A percentile compares a stretch with the other conserved stretches of the same genome.
Conservation (phyloP, 2,329 filamentous ascomycete species). For the Talaromyces pinophilus region DNA sequence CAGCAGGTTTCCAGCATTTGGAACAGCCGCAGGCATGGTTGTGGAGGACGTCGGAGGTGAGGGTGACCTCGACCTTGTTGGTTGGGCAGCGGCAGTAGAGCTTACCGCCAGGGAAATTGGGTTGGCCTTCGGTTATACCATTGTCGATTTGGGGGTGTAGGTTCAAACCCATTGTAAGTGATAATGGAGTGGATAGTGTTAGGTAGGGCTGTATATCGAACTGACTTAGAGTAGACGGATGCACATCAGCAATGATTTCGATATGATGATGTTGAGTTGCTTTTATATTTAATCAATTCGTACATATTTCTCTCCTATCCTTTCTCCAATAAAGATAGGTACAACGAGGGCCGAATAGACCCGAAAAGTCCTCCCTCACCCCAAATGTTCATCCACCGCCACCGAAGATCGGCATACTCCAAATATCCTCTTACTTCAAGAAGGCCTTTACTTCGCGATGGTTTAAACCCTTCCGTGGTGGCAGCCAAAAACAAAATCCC, state of each 20-base stretch:
- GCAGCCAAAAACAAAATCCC: neutral
- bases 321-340: neutral
- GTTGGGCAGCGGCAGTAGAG: constrained; percentile 62
- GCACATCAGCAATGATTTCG: neutral
- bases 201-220: neutral
- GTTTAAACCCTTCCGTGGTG: neutral
- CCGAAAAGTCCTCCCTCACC: neutral
- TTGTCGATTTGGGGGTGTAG: constrained; percentile 66
- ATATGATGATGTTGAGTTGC: neutral
- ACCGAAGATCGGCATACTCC: neutral
- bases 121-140: constrained; percentile 58
- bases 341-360: neutral
- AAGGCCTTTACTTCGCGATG: neutral
- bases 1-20: constrained; percentile 69
- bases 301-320: neutral
- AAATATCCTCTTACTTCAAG: neutral
- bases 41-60: constrained; percentile 62
- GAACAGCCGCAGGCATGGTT: constrained; percentile 73
- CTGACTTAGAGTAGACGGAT: neutral
- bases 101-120: constrained; percentile 60
- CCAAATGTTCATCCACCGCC: neutral
- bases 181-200: no score
- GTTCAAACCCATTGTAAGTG: neutral
- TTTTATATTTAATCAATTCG: neutral
- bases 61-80: constrained; percentile 59